These are phyloP conservation scores for Linnemannia exigua DNA, from an alignment of 192 early-diverging fungal genomes.

Conservation along the genomic window DNA sequence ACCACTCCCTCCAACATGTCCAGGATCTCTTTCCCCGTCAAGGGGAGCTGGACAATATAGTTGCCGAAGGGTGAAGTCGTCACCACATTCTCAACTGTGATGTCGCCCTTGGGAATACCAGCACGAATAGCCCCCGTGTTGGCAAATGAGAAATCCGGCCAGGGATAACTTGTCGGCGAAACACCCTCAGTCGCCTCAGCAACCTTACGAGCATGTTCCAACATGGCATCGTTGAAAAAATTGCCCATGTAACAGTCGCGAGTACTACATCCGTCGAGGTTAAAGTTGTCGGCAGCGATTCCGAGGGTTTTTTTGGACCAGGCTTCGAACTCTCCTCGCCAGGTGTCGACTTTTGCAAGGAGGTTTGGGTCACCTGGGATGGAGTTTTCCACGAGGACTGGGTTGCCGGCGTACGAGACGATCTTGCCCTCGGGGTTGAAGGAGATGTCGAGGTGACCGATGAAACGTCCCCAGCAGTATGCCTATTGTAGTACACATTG, in stretches of 20 bases:
- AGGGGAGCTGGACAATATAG: constrained; percentile 54
- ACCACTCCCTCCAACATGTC: constrained; percentile 60
- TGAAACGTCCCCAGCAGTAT: constrained; percentile 67
- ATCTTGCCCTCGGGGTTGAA: constrained; percentile 66
- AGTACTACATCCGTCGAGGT: constrained; percentile 36
- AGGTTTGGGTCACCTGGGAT: constrained; percentile 61
- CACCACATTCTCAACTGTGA: constrained; percentile 67
- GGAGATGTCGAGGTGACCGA: constrained; percentile 67
- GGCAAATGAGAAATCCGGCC: constrained; percentile 52
- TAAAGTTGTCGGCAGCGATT: constrained; percentile 53
- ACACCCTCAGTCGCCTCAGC: neutral
- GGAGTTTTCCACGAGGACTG: constrained; percentile 65
- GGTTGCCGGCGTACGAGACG: constrained; percentile 63
- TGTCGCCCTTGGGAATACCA: constrained; percentile 57
- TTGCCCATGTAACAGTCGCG: constrained; percentile 70
- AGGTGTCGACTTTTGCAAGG: constrained; percentile 40
- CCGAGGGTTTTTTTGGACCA: constrained; percentile 56
- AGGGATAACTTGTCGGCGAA: too few species aligned
- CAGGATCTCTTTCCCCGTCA: constrained; percentile 64
- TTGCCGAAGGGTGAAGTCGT: constrained; percentile 73
- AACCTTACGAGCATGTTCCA: constrained; percentile 22
- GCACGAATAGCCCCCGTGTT: constrained; percentile 73
- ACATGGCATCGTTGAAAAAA: constrained; percentile 71
- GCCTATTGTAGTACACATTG: too few species aligned
- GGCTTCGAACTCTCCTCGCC: constrained; percentile 59